A percentile compares a stretch with the other conserved stretches of the same genome.
These are phyloP conservation scores for Paralagenidium karlingii DNA, from an alignment of 352 stramenopile species.

Conservation along the genomic window DNA sequence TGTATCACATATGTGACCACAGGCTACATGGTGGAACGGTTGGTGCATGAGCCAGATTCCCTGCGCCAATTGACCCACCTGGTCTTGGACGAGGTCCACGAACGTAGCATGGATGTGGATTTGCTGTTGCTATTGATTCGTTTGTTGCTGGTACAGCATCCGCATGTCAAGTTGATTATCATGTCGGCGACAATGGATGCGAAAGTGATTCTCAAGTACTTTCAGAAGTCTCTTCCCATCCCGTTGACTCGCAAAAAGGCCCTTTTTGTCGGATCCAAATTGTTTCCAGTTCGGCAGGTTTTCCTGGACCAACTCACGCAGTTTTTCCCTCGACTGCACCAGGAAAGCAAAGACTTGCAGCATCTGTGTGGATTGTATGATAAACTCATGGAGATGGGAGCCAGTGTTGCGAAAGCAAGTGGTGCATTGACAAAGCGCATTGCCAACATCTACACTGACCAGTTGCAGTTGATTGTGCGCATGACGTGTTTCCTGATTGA, in stretches of 20 bases:
- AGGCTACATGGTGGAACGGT: conserved; percentile 91
- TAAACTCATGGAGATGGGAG: conserved; percentile 9
- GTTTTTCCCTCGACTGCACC: conserved; percentile 25
- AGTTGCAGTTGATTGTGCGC: conserved; percentile 37
- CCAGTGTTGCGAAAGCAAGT: conserved; percentile 22
- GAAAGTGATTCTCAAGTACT: conserved; percentile 84
- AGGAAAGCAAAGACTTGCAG: conserved; percentile 25
- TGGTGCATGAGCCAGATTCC: conserved; percentile 87
- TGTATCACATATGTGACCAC: conserved; percentile 95
- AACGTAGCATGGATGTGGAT: conserved; percentile 93
- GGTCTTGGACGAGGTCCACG: conserved; percentile 94
- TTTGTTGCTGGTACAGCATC: conserved; percentile 41
- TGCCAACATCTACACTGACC: conserved; percentile 45
- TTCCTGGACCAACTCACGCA: conserved; percentile 33
- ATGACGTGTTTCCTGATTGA: conserved; percentile 46
- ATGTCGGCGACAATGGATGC: conserved; percentile 96
- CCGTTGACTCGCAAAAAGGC: conserved; percentile 38
- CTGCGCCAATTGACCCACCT: conserved; percentile 89
- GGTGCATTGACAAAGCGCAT: conserved; percentile 37
- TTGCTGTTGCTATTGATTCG: conserved; percentile 89
- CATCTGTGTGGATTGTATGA: conserved; percentile 27
- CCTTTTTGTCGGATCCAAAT: conserved; percentile 73
- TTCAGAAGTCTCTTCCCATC: conserved; percentile 39
- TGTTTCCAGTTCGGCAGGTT: conserved; percentile 56
- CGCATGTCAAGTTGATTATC: conserved; percentile 84